Conservation (phyloP, 257 asterid genomes). For the Solanum tarapatanum region DNA sequence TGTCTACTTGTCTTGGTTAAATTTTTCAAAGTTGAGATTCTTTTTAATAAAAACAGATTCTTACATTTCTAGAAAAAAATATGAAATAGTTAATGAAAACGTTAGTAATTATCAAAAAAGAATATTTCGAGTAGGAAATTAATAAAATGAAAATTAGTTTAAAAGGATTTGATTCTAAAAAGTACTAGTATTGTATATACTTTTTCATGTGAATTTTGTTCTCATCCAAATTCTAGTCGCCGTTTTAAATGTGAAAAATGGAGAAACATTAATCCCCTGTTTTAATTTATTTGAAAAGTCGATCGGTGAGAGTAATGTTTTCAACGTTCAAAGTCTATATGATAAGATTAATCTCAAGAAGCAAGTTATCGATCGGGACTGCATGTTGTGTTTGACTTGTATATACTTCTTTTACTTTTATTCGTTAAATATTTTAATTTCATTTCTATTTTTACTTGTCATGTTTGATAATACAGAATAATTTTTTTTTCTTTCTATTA, state of each 20-base stretch:
- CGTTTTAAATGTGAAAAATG: neutral
- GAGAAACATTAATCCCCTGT: neutral
- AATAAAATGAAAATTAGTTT: neutral
- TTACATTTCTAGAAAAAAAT: neutral
- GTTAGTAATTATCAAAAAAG: neutral
- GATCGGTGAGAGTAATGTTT: neutral
- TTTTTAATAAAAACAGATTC: neutral
- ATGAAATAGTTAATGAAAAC: neutral
- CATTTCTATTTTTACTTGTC: neutral
- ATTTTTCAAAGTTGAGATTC: neutral
- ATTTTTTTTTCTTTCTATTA: no score
- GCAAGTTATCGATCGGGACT: neutral
- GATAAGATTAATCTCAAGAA: neutral
- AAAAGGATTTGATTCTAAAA: neutral
- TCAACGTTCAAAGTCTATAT: neutral
- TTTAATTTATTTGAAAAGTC: neutral
- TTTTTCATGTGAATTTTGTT: neutral
- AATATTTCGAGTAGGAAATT: neutral
- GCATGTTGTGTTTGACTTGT: neutral
- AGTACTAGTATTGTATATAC: neutral
- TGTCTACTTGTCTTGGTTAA: neutral
- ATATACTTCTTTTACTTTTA: neutral
- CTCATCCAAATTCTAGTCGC: neutral
- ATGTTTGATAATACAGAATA: no score
- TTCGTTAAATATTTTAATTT: no score